phyloP scores from a whole-genome alignment of 768 basidiomycete genomes.

The Lactifluus subvellereus region DNA sequence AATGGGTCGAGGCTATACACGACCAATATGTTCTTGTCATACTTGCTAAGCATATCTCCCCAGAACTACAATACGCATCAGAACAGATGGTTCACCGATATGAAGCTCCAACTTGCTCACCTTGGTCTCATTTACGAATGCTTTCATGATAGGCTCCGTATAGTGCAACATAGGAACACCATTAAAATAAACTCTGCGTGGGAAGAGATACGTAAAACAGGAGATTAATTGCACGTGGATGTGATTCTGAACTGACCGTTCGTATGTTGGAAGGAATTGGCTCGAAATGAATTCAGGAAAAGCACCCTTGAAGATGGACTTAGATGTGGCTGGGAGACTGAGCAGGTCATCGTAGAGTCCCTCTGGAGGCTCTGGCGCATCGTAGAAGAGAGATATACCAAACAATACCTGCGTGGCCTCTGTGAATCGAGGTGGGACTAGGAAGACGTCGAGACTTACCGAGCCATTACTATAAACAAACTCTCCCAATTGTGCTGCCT shows the following conservation, averaged over 20 bases:
- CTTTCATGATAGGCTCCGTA: slow-evolving; percentile 1
- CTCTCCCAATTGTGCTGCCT: slow-evolving; percentile 3
- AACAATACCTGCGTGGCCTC: background rate
- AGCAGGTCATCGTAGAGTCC: slow-evolving; percentile 46
- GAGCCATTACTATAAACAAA: slow-evolving; percentile 1
- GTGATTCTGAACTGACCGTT: slow-evolving; percentile 5
- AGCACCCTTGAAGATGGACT: slow-evolving; percentile 33
- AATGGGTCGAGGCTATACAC: slow-evolving; percentile 33
- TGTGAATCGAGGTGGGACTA: slow-evolving; percentile 26
- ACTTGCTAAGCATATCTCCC: slow-evolving; percentile 33
- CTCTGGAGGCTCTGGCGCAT: slow-evolving; percentile 41
- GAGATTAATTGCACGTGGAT: too few relatives aligned
- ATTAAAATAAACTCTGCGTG: slow-evolving; percentile 17
- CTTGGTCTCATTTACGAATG: slow-evolving; percentile 8
- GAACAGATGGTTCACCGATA: background rate
- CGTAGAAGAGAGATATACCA: slow-evolving; percentile 42
- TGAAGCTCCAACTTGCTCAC: background rate
- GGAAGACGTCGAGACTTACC: slow-evolving; percentile 33
- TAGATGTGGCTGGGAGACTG: slow-evolving; percentile 33
- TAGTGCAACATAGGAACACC: slow-evolving; percentile 3
- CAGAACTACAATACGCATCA: slow-evolving; percentile 36
- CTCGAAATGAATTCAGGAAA: slow-evolving; percentile 34
- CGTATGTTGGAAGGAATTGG: slow-evolving; percentile 28
- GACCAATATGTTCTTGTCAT: slow-evolving; percentile 36
- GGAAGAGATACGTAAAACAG: background rate